Percentiles rank a stretch among this genome's conserved stretches.
Conservation (phyloP, 2,329 filamentous ascomycete genomes). For the Chrysoporthe puriensis region DNA sequence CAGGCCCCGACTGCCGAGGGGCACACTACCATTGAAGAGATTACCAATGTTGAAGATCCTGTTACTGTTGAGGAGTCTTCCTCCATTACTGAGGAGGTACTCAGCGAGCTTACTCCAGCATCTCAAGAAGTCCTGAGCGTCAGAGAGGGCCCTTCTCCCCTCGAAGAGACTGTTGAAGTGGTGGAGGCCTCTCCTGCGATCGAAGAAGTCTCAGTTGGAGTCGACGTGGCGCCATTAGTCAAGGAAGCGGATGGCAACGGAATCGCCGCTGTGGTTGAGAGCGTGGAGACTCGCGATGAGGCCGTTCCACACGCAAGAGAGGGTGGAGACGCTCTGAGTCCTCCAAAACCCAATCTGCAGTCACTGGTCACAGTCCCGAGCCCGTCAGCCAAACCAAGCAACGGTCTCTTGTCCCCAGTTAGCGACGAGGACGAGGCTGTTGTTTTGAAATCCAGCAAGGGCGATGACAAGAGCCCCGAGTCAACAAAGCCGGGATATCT, state of each 20-base stretch:
- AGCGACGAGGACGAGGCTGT: constrained; percentile 49
- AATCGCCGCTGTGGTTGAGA: constrained; percentile 32
- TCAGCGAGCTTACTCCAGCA: not conserved
- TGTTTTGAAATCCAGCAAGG: constrained; percentile 36
- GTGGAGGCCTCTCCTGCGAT: not conserved
- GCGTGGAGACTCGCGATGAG: constrained; percentile 32
- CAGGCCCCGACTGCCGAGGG: not conserved
- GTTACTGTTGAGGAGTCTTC: not conserved
- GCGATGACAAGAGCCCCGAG: constrained; percentile 17
- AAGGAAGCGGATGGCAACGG: constrained; percentile 16
- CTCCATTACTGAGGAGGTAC: not conserved
- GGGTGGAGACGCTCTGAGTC: constrained; percentile 37
- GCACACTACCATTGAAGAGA: not conserved
- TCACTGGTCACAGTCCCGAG: constrained; percentile 26
- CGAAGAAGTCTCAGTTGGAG: not conserved
- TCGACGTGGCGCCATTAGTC: not conserved
- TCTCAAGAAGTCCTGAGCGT: not conserved
- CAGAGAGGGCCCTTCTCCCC: not conserved
- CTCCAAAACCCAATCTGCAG: constrained; percentile 30
- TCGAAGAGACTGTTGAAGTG: not conserved
- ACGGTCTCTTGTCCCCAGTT: constrained; percentile 31
- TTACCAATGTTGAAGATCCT: not conserved
- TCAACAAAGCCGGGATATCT: constrained; percentile 20
- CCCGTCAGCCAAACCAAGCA: constrained; percentile 27
- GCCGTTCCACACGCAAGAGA: constrained; percentile 29